These are phyloP conservation scores for Populus ilicifolia DNA, from an alignment of 345 rosid species.

Conservation along the genomic window DNA sequence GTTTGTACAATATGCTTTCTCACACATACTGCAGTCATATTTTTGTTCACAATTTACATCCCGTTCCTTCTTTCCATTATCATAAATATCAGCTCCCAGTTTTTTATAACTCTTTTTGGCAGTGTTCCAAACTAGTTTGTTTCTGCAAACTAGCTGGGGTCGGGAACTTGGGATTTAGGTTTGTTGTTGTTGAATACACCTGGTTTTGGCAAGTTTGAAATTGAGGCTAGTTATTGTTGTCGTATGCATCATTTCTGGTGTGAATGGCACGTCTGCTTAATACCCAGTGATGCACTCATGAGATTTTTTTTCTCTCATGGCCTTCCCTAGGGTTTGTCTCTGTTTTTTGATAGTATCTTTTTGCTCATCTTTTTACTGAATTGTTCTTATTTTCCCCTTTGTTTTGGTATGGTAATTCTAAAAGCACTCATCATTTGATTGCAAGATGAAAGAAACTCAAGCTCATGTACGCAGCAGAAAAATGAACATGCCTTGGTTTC, in stretches of 20 bases:
- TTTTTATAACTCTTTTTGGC: neutral
- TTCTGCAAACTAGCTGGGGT: neutral
- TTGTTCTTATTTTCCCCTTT: neutral
- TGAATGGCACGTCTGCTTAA: neutral
- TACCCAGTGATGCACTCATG: neutral
- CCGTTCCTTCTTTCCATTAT: neutral
- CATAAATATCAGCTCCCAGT: neutral
- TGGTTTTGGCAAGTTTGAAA: neutral
- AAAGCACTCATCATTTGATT: neutral
- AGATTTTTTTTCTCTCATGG: neutral
- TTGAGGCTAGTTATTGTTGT: neutral
- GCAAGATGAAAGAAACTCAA: neutral
- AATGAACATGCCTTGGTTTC: neutral
- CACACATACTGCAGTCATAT: neutral
- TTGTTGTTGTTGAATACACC: neutral
- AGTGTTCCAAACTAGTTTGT: neutral
- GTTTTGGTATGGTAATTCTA: too few relatives aligned
- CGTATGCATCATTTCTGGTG: neutral
- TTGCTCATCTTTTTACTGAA: neutral
- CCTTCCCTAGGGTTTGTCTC: neutral
- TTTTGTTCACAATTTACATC: neutral
- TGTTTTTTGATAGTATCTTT: neutral
- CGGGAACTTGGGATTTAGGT: neutral
- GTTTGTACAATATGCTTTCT: slow-evolving; percentile 31
- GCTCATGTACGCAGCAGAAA: neutral